These are phyloP conservation scores for Talaromyces ruber DNA, from an alignment of 495 filamentous ascomycete species.

Conservation along the genomic window DNA sequence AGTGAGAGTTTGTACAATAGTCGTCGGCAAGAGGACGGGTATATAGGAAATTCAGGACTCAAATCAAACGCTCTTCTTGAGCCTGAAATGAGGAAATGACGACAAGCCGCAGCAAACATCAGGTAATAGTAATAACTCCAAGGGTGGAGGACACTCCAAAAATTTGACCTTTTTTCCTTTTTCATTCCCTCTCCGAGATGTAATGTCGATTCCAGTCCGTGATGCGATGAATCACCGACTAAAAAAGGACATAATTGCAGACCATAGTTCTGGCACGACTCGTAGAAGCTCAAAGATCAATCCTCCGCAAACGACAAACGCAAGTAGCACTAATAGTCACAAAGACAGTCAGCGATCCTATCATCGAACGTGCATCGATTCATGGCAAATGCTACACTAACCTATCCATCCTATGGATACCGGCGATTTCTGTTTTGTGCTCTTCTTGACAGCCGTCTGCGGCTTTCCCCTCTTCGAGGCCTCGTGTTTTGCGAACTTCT, in stretches of 20 bases:
- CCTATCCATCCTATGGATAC: slow-evolving; percentile 77
- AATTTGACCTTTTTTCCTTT: not conserved
- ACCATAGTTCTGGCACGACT: slow-evolving; percentile 53
- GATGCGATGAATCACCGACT: slow-evolving; percentile 7
- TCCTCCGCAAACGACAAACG: slow-evolving; percentile 78
- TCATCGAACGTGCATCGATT: not conserved
- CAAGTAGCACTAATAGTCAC: slow-evolving; percentile 52
- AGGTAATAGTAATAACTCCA: not conserved
- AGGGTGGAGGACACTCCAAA: not conserved
- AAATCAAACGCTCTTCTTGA: not conserved
- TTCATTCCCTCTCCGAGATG: not conserved
- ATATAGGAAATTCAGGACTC: not conserved
- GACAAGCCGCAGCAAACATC: not conserved
- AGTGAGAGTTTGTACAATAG: slow-evolving; percentile 1
- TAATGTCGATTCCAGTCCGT: not conserved
- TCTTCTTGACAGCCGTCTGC: slow-evolving; percentile 57
- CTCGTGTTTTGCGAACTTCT: slow-evolving; percentile 71
- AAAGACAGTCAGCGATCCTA: not conserved
- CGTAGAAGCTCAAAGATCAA: slow-evolving; percentile 75
- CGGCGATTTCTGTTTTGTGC: slow-evolving; percentile 61
- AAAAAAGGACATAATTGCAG: slow-evolving; percentile 20
- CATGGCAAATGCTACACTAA: slow-evolving; percentile 37
- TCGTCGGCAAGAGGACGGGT: not conserved
- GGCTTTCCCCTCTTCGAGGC: slow-evolving; percentile 78
- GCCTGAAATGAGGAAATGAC: not conserved